Evolutionary conservation across 1,284 basidiomycete species (phyloP), one percentile per base, ranked within the genome.

Genomic region (Austropuccinia psidii): DNA sequence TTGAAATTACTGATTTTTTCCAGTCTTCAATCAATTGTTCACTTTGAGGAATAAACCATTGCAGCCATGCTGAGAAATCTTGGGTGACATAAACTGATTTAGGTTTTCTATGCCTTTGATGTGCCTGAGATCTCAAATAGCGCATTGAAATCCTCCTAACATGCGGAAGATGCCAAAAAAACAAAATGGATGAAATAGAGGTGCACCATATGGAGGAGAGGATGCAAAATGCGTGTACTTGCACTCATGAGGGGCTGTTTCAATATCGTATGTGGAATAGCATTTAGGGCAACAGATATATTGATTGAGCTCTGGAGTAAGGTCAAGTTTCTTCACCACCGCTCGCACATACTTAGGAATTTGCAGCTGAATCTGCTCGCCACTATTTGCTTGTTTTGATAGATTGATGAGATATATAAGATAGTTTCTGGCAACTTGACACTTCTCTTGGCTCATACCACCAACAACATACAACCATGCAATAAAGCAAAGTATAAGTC

Each of bases 11-110:
- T n/a, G n/a, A n/a, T n/a, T n/a, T n/a, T n/a, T n/a, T n/a, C 61
- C 61, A 64, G 27, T 64, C 41, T 43, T 64, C 61, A 64, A 64
- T 64, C 27, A 41, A 41, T 15, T 64, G 5, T 47, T 64, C 61
- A 64, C n/a, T 47, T 29, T 64, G 13, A 31, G 39, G 61, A 8
- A 64, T 27, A 15, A 64, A 64, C 61, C 61, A 64, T 4, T 6
- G n/a, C 33, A 61, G 58, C 58, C 58, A 61, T 6, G 19, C 58
- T 61, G 15, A 17, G 39, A 61, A 24, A 8, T 43, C 61, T 64
- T 64, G 61, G 27, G 41, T 64, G 5, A 31, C 31, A 47, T 45
- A 64, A 17, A 43, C 15, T 43, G 27, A 29, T 29, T 55, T 55
- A 31, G 17, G 33, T 17, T 4, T 6, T 5, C n/a, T 17, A 27